Evolutionary conservation across 2,329 filamentous ascomycete species (phyloP), one percentile per base, ranked within the genome.

Genomic region (Lecanicillium sp.): DNA sequence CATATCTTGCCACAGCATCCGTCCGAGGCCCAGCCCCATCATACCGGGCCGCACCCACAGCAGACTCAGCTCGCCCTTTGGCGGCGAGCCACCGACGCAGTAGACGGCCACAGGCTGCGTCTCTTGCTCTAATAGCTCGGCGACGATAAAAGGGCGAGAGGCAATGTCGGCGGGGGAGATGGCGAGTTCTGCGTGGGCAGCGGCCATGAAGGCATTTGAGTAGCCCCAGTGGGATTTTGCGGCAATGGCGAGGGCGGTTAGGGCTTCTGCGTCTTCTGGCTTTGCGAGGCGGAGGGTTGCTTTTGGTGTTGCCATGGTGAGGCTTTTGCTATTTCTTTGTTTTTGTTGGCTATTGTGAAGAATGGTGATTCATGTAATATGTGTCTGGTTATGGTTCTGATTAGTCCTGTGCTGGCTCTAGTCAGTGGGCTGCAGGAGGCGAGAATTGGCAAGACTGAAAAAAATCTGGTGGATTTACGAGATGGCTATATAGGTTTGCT

Each of bases 191-290:
- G 29, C 16, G 30, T 9, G 22, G 7, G 37, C 37, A n/a, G 37
- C 22, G 37, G 30, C 30, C 22, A 38, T 28, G 9, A 38, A 38
- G 15, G 19, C 22, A 9, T 29, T 7, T 9, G 15, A 19, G 25
- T 38, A 38, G 22, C 37, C 37, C 37, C 37, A 38, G 37, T 33
- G 15, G 22, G 20, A 30, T 11, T 38, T 38, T 14, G 37, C 37
- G 37, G 37, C 30, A 25, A 38, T 20, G 22, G 37, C 37, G 37
- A 38, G 20, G 16, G 17, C 22, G 31, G 37, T 38, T 30, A 38
- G 37, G 16, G 19, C 7, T 4, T 20, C 15, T 13, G 37, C 37
- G 22, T 34, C 31, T 19, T 7, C 9, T 20, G 37, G 30, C 4
- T 28, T 20, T 15, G 37, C 9, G 9, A 20, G 31, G 22, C 37